Evolutionary conservation across 2,329 filamentous ascomycete species (phyloP).

Genomic region (Venturia pyrina): DNA sequence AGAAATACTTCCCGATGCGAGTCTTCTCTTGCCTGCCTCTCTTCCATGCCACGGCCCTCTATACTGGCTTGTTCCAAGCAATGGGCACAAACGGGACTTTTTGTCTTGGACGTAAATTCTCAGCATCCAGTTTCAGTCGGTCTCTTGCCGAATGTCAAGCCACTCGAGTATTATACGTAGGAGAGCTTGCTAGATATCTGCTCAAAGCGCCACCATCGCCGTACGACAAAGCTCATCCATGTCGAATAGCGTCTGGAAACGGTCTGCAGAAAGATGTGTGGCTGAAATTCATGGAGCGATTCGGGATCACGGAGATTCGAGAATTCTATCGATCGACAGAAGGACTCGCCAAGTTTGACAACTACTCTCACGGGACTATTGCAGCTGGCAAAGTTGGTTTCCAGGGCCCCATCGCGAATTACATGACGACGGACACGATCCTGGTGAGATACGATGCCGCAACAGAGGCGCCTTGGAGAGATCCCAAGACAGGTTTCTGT

Average conservation of each 20-base stretch:
- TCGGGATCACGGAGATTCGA: slow-evolving; percentile 34
- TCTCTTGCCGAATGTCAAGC: slow-evolving; percentile 34
- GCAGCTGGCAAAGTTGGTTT: slow-evolving; percentile 37
- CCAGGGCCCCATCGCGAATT: slow-evolving; percentile 29
- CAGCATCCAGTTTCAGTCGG: slow-evolving; percentile 35
- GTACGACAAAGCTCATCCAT: slow-evolving; percentile 35
- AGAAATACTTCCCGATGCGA: slow-evolving; percentile 35
- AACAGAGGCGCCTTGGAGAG: slow-evolving; percentile 31
- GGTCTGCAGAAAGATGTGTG: slow-evolving; percentile 39
- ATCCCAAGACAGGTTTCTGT: slow-evolving; percentile 36
- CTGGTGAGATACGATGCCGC: slow-evolving; percentile 34
- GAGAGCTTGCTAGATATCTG: slow-evolving; percentile 41
- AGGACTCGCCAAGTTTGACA: slow-evolving; percentile 36
- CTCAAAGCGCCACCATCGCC: slow-evolving; percentile 34
- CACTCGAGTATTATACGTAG: slow-evolving; percentile 37
- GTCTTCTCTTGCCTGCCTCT: slow-evolving; percentile 39
- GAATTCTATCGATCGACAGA: slow-evolving; percentile 41
- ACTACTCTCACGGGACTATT: slow-evolving; percentile 21
- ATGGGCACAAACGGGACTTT: slow-evolving; percentile 28
- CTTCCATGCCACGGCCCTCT: slow-evolving; percentile 40
- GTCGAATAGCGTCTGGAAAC: slow-evolving; percentile 37
- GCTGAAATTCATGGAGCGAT: slow-evolving; percentile 35
- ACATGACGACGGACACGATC: slow-evolving; percentile 32
- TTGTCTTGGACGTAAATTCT: slow-evolving; percentile 37
- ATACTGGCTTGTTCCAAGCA: slow-evolving; percentile 32